Conservation (phyloP, 2,329 filamentous ascomycete genomes). For the Clonostachys byssicola region DNA sequence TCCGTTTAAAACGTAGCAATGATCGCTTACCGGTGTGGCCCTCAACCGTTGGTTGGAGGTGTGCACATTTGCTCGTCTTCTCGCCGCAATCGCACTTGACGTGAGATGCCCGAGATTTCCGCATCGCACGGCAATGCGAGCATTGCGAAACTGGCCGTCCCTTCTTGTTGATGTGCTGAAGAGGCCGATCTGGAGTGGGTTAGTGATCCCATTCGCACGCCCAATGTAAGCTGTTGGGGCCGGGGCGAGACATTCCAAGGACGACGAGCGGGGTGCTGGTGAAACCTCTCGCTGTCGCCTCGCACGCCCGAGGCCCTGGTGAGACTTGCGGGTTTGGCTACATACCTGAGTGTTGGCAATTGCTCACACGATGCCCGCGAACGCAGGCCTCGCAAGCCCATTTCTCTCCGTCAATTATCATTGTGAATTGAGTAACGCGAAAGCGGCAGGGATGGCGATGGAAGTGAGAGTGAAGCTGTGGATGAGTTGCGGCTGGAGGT, state of each 20-base stretch:
- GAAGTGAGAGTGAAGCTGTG: neutral
- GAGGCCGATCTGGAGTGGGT: constrained; percentile 66
- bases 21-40: constrained; percentile 54
- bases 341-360: constrained; percentile 93
- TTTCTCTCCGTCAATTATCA: constrained; percentile 94
- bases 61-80: constrained; percentile 71
- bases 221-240: neutral
- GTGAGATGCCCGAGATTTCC: constrained; percentile 92
- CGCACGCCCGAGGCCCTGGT: neutral
- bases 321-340: constrained; percentile 10
- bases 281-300: neutral
- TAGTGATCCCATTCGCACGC: too few relatives aligned
- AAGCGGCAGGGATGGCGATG: neutral
- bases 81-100: constrained; percentile 96
- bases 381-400: constrained; percentile 98
- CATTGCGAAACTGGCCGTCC: constrained; percentile 97
- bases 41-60: constrained; percentile 52
- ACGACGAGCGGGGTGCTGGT: neutral
- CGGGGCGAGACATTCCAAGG: neutral
- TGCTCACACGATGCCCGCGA: constrained; percentile 96
- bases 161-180: constrained; percentile 96
- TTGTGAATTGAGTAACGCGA: constrained; percentile 27
- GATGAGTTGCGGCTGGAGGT: neutral
- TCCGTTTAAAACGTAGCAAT: neutral
- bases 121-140: constrained; percentile 90